Base-by-base conservation (phyloP, 192 early-diverging fungal genomes). In the Dispira parvispora region DNA sequence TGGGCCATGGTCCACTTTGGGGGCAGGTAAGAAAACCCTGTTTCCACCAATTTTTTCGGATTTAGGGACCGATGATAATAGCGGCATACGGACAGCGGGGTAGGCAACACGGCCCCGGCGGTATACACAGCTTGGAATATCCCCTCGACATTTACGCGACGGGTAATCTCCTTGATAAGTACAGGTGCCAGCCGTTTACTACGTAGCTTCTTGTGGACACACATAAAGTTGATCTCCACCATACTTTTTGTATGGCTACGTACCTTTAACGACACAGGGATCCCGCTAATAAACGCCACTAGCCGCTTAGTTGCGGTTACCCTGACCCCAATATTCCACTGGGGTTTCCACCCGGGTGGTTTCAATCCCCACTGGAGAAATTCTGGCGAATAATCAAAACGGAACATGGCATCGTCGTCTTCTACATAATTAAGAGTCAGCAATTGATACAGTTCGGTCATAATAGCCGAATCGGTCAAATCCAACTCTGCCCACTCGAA, bases 81-180 rank as follows among this genome's bases (percentile, higher is more conserved):
- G 63, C 80, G 73, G 64, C 84, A 85, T 2, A 79, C 87, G 8
- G 88, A 68, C 45, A 99, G 71, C 0, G 96, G 91, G 69, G 86
- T 96, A 23, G 96, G 96, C 57, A 99, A 68, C 55, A 85, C 80
- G 25, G 84, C 79, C 43, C 96, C 96, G 16, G 88, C 93, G 45
- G 96, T 99, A 73, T 98, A 99, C 9, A 90, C 86, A 27, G 96
- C 96, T 73, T 99, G 96, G 84, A 97, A 99, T 54, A 94, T 90
- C 28, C 90, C 91, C 62, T 85, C 78, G 28, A 91, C 67, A 71
- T 99, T 88, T 43, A 91, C 88, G 16, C 89, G 84, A 28, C 96
- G 81, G 6, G 96, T 99, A 42, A 99, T 87, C 72, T 99, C 96
- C 73, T 93, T 88, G 78, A 99, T 99, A 55, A 99, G 71, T 20